A percentile compares a stretch with the other conserved stretches of the same genome.
Evolutionary conservation across 345 rosid species (phyloP).

Genomic region (Geranium brycei): DNA sequence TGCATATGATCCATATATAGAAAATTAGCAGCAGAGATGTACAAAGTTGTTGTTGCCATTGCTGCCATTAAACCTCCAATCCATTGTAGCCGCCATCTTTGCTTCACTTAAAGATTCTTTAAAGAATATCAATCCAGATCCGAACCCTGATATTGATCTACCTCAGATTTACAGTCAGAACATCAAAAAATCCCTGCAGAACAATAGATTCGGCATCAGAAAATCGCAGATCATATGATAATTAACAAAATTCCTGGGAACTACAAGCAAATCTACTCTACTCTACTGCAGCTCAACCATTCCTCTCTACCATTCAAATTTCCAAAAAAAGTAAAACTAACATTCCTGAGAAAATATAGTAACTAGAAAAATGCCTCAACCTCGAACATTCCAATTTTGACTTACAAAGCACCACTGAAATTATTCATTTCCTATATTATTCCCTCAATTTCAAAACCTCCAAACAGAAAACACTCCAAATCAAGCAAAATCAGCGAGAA

Average conservation of each 20-base stretch:
- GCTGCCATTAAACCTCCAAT: conserved; percentile 73
- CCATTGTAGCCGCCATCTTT: conserved; percentile 63
- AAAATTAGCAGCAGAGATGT: conserved; percentile 2
- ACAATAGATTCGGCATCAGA: conserved; percentile 1
- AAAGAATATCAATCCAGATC: conserved; percentile 16
- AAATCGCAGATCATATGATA: neutral
- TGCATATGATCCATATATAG: neutral
- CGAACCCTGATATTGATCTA: conserved; percentile 53
- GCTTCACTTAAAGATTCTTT: conserved; percentile 28
- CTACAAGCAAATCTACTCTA: neutral
- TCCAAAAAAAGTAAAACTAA: too few relatives aligned
- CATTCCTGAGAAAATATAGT: too few relatives aligned
- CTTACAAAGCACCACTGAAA: neutral
- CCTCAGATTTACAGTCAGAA: conserved; percentile 23
- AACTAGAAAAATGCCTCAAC: too few relatives aligned
- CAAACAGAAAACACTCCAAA: neutral
- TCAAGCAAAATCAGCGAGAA: neutral
- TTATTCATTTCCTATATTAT: too few relatives aligned
- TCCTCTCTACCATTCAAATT: too few relatives aligned
- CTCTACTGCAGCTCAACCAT: neutral
- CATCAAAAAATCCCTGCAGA: conserved; percentile 52
- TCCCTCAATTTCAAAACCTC: neutral
- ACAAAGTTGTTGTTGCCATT: conserved; percentile 76
- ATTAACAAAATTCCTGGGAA: neutral
- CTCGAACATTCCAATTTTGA: too few relatives aligned